Evolutionary conservation across 2,329 filamentous ascomycete species (phyloP).

Genomic region (Cercospora beticola): DNA sequence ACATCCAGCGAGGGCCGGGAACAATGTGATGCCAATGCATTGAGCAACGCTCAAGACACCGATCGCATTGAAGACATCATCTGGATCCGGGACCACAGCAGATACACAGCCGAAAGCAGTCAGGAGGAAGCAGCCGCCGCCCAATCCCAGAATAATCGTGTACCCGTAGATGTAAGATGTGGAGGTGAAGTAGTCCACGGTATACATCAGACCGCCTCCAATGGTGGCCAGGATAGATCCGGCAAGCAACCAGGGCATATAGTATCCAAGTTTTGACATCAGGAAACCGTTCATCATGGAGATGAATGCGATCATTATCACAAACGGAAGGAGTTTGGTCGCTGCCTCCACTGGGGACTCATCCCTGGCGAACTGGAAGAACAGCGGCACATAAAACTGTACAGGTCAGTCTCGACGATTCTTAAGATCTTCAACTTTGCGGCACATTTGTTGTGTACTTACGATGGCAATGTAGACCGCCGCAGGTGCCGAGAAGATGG

Average conservation of each 20-base stretch:
- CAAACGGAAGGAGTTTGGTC: neutral
- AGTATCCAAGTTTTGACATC: neutral
- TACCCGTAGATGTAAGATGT: neutral
- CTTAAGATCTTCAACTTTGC: neutral
- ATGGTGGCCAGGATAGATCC: neutral
- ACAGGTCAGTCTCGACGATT: neutral
- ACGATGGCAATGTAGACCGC: neutral
- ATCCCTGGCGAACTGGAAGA: neutral
- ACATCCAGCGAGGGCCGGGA: neutral
- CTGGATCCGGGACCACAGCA: neutral
- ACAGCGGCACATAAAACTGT: neutral
- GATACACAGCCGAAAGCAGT: neutral
- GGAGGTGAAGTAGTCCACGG: neutral
- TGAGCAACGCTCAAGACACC: neutral
- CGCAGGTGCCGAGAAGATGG: neutral
- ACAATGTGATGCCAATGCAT: neutral
- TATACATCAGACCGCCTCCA: neutral
- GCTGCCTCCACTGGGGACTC: neutral
- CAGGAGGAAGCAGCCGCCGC: neutral
- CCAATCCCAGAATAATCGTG: neutral
- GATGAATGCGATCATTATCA: neutral
- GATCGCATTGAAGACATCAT: neutral
- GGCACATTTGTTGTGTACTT: neutral
- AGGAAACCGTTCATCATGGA: neutral
- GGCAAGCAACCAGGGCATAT: neutral